Conservation (phyloP, 768 basidiomycete species). For the Tylopilus felleus region DNA sequence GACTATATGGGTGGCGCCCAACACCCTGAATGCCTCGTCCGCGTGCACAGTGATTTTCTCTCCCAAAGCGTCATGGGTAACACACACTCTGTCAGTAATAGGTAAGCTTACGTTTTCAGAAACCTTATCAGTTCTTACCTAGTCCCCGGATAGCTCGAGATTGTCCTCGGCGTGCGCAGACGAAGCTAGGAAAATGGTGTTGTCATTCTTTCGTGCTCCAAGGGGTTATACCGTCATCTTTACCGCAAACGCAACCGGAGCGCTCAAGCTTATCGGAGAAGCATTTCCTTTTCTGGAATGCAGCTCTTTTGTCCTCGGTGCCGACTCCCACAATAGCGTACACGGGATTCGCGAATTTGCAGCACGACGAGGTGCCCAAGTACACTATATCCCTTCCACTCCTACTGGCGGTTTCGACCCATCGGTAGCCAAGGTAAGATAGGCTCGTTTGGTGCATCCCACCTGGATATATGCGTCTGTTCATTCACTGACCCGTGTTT, state of each 20-base stretch:
- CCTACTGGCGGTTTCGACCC: slow-evolving; percentile 62
- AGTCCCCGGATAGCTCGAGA: slow-evolving; percentile 49
- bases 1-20: slow-evolving; percentile 86
- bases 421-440: slow-evolving; percentile 54
- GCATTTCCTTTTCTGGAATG: slow-evolving; percentile 64
- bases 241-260: slow-evolving; percentile 75
- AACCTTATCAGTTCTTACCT: not conserved
- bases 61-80: slow-evolving; percentile 68
- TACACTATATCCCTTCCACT: slow-evolving; percentile 64
- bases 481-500: slow-evolving; percentile 1
- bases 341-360: slow-evolving; percentile 81
- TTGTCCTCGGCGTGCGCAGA: slow-evolving; percentile 62
- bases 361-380: slow-evolving; percentile 46
- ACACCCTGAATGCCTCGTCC: slow-evolving; percentile 75
- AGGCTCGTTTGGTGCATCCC: not conserved
- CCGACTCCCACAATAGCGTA: slow-evolving; percentile 82
- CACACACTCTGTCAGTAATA: slow-evolving; percentile 80
- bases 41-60: slow-evolving; percentile 67
- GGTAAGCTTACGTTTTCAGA: slow-evolving; percentile 39
- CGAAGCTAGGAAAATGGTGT: slow-evolving; percentile 68
- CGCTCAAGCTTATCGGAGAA: slow-evolving; percentile 80
- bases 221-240: slow-evolving; percentile 79
- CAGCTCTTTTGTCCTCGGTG: slow-evolving; percentile 63
- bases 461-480: slow-evolving; percentile 20
- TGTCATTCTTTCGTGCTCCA: slow-evolving; percentile 75